These are phyloP conservation scores for Lumnitzera littorea DNA, from an alignment of 345 rosid species.

Conservation along the genomic window DNA sequence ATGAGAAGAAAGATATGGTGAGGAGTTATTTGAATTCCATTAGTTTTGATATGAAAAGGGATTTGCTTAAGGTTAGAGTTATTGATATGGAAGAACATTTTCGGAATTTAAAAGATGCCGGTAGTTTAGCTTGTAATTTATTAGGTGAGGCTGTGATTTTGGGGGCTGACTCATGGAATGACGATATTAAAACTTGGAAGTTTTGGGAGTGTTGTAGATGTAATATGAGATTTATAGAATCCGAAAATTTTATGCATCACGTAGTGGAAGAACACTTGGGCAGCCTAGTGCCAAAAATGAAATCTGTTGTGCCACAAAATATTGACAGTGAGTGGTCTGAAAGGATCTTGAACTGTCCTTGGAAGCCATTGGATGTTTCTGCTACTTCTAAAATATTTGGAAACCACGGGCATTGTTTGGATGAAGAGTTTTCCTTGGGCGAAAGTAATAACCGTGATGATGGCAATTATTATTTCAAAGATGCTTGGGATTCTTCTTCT, in stretches of 20 bases:
- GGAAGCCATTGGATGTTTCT: conserved; percentile 86
- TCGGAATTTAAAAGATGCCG: conserved; percentile 59
- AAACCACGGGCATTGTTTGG: conserved; percentile 25
- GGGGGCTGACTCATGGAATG: conserved; percentile 22
- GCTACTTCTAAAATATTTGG: conserved; percentile 51
- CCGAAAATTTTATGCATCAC: conserved; percentile 73
- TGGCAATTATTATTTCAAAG: conserved; percentile 58
- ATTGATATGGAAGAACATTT: conserved; percentile 57
- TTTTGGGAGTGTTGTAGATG: conserved; percentile 82
- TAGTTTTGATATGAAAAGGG: conserved; percentile 48
- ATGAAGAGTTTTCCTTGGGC: conserved; percentile 28
- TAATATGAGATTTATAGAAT: conserved; percentile 46
- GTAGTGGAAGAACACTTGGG: conserved; percentile 73
- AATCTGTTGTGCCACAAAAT: conserved; percentile 65
- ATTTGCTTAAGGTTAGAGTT: conserved; percentile 54
- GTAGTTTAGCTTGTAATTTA: conserved; percentile 45
- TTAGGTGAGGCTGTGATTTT: conserved; percentile 46
- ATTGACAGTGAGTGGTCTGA: conserved; percentile 61
- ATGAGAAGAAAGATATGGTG: conserved; percentile 60
- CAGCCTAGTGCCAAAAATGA: conserved; percentile 64
- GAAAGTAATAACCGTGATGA: conserved; percentile 18
- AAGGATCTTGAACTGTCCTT: conserved; percentile 58
- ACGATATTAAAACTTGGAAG: conserved; percentile 61
- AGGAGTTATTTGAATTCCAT: conserved; percentile 64
- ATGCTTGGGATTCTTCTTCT: conserved; percentile 77